These are phyloP conservation scores for Hapsidospora chrysogenum DNA, from an alignment of 495 filamentous ascomycete genomes.

Conservation along the genomic window DNA sequence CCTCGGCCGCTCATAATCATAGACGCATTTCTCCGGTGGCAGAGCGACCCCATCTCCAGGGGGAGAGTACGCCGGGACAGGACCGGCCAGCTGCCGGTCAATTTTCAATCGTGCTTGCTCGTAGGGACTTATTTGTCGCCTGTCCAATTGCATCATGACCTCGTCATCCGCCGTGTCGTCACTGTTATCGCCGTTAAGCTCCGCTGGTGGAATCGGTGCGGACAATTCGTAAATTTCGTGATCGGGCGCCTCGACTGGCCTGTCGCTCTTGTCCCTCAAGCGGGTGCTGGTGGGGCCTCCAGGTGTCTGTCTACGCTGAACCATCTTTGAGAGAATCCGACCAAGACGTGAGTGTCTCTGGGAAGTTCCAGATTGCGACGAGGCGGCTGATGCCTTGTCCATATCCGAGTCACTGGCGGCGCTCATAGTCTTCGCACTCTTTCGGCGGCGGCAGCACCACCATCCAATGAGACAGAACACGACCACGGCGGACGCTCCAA, in stretches of 20 bases:
- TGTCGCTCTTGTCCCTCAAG: too few species aligned
- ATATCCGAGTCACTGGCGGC: constrained; percentile 6
- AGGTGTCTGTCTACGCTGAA: too few species aligned
- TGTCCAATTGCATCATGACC: constrained; percentile 21
- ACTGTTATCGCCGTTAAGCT: constrained; percentile 26
- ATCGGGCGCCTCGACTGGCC: neutral
- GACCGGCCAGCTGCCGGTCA: constrained; percentile 23
- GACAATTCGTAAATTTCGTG: constrained; percentile 34
- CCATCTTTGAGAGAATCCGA: too few species aligned
- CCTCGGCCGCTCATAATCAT: too few species aligned
- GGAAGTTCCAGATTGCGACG: too few species aligned
- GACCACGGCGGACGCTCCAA: constrained; percentile 25
- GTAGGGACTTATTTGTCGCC: constrained; percentile 18
- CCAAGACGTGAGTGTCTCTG: too few species aligned
- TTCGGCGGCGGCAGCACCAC: constrained; percentile 15
- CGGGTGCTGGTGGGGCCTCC: too few species aligned
- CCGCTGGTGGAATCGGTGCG: constrained; percentile 25
- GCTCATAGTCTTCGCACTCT: constrained; percentile 9
- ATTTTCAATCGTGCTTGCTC: constrained; percentile 26
- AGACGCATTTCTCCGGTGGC: constrained; percentile 16
- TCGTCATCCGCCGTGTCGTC: constrained; percentile 12
- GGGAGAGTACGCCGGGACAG: constrained; percentile 18
- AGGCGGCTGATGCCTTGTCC: too few species aligned
- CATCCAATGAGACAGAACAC: constrained; percentile 17
- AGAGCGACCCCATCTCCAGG: constrained; percentile 4